phyloP scores from a whole-genome alignment of 2,329 filamentous ascomycete genomes.

The Akanthomyces muscarius region DNA sequence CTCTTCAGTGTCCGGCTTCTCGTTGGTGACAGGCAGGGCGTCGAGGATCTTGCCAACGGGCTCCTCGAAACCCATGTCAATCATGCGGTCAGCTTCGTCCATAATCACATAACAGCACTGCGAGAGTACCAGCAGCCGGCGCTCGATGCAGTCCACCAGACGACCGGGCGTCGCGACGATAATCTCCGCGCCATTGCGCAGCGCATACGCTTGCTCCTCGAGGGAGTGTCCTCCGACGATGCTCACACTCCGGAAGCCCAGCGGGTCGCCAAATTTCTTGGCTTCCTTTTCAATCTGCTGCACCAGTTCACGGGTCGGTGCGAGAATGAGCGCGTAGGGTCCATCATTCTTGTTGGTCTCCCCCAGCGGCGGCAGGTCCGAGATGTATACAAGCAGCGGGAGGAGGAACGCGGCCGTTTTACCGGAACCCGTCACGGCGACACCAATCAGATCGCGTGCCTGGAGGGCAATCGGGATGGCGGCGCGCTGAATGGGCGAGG shows the following conservation, averaged over 20 bases:
- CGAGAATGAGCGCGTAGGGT: slow-evolving; percentile 94
- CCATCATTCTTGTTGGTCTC: slow-evolving; percentile 89
- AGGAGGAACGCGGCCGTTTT: slow-evolving; percentile 96
- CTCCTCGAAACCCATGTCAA: slow-evolving; percentile 96
- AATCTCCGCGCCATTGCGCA: slow-evolving; percentile 92
- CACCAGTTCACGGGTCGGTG: slow-evolving; percentile 92
- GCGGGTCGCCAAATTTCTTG: slow-evolving; percentile 81
- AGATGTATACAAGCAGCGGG: slow-evolving; percentile 90
- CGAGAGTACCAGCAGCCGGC: slow-evolving; percentile 83
- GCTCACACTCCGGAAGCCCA: slow-evolving; percentile 92
- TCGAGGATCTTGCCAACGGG: slow-evolving; percentile 96
- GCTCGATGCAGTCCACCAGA: slow-evolving; percentile 94
- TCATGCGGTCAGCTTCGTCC: slow-evolving; percentile 99
- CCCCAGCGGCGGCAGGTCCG: slow-evolving; percentile 77
- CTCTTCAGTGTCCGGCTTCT: slow-evolving; percentile 90
- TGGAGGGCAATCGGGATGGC: slow-evolving; percentile 94
- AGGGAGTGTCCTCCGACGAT: slow-evolving; percentile 96
- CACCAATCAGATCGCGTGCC: slow-evolving; percentile 92
- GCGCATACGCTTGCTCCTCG: slow-evolving; percentile 86
- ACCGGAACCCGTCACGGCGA: slow-evolving; percentile 95
- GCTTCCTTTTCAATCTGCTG: slow-evolving; percentile 97
- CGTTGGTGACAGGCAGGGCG: slow-evolving; percentile 84
- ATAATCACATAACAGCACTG: slow-evolving; percentile 99
- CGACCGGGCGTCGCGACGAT: slow-evolving; percentile 98
- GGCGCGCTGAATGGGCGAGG: slow-evolving; percentile 85